Percentiles rank a stretch among this genome's conserved stretches.
Evolutionary conservation across 2,329 filamentous ascomycete genomes (phyloP).

Genomic region (Aureobasidium zeae): DNA sequence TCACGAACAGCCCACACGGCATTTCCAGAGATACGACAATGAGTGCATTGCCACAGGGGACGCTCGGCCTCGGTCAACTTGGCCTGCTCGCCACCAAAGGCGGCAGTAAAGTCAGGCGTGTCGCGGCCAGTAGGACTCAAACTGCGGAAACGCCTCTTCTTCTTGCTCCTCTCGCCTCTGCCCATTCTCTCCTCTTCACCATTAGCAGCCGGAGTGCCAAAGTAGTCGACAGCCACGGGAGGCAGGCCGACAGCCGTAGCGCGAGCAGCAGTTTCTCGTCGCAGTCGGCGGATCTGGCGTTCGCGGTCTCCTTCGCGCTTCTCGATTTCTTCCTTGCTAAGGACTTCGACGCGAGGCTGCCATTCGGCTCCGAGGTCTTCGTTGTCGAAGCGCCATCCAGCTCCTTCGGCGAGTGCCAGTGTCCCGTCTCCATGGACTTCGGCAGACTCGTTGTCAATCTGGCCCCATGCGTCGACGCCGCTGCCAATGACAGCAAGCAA

Average conservation of each 20-base stretch:
- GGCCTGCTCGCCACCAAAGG: constrained; percentile 55
- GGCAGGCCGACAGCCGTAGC: constrained; percentile 33
- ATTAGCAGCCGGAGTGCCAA: constrained; percentile 39
- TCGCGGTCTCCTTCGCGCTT: constrained; percentile 92
- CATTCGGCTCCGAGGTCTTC: constrained; percentile 62
- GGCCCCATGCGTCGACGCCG: constrained; percentile 56
- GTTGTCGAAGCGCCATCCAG: constrained; percentile 91
- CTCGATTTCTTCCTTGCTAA: constrained; percentile 95
- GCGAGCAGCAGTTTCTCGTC: constrained; percentile 86
- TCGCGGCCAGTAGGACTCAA: constrained; percentile 73
- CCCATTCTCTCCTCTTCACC: constrained; percentile 71
- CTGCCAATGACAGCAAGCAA: constrained; percentile 60
- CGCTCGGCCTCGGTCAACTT: constrained; percentile 67
- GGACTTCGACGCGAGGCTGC: constrained; percentile 44
- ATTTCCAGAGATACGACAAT: constrained; percentile 80
- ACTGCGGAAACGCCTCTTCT: constrained; percentile 86
- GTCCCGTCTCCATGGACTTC: constrained; percentile 40
- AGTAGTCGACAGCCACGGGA: constrained; percentile 42
- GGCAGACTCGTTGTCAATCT: constrained; percentile 82
- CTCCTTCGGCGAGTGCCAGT: constrained; percentile 50
- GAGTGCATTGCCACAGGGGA: constrained; percentile 73
- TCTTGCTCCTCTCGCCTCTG: constrained; percentile 84
- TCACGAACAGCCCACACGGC: constrained; percentile 93
- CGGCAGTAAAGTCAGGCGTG: constrained; percentile 64
- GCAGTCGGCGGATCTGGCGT: constrained; percentile 73